Evolutionary conservation across 2,329 filamentous ascomycete species (phyloP).

Genomic region (Aspergillus sp.): DNA sequence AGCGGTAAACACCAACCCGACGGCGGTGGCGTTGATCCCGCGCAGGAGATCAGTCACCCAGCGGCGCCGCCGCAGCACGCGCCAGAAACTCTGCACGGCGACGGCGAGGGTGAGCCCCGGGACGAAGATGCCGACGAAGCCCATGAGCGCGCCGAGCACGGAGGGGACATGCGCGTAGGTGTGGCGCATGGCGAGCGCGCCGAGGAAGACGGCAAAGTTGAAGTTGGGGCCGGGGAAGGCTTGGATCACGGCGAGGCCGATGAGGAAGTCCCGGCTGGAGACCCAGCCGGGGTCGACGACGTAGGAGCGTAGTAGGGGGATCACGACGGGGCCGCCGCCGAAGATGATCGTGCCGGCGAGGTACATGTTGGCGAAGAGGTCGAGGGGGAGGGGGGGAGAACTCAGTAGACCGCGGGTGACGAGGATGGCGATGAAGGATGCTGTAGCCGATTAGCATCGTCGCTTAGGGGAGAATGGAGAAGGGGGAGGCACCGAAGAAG

Average conservation of each 20-base stretch:
- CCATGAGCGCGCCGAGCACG: slow-evolving; percentile 51
- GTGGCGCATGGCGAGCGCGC: slow-evolving; percentile 47
- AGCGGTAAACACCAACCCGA: slow-evolving; percentile 63
- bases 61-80: slow-evolving; percentile 44
- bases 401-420: slow-evolving; percentile 44
- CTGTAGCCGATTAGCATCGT: slow-evolving; percentile 24
- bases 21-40: slow-evolving; percentile 60
- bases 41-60: slow-evolving; percentile 52
- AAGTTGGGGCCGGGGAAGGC: slow-evolving; percentile 62
- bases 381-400: slow-evolving; percentile 49
- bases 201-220: slow-evolving; percentile 57
- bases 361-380: slow-evolving; percentile 70
- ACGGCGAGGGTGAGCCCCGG: slow-evolving; percentile 37
- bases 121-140: slow-evolving; percentile 45
- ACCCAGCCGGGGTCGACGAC: slow-evolving; percentile 71
- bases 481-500: slow-evolving; percentile 49
- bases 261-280: slow-evolving; percentile 66
- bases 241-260: slow-evolving; percentile 70
- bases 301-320: slow-evolving; percentile 59
- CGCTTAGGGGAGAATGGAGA: background rate
- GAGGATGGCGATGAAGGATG: slow-evolving; percentile 58
- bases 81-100: slow-evolving; percentile 53
- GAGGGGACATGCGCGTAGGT: slow-evolving; percentile 26
- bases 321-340: slow-evolving; percentile 64
- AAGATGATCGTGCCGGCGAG: slow-evolving; percentile 70